Evolutionary conservation across 228 moss, liverwort and hornwort species (phyloP), one percentile per base, ranked within the genome.

Genomic region (Sphagnum fallax): DNA sequence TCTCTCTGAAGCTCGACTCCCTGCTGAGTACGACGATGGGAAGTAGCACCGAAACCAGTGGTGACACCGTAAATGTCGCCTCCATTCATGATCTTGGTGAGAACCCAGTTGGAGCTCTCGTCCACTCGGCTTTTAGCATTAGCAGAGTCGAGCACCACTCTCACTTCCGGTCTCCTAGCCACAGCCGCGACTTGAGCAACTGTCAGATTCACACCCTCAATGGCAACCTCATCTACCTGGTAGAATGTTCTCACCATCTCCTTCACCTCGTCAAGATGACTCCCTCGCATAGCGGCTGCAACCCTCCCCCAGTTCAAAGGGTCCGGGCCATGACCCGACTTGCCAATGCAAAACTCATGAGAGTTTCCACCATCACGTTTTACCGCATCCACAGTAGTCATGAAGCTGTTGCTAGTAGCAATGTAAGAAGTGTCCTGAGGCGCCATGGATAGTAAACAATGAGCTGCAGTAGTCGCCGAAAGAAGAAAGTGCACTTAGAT

Each of bases 31-130:
- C 78, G 61, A 14, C 78, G 74, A 65, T 78, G 74, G 12, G 78
- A 78, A 15, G 78, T 74, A 32, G 78, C 78, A 6, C 78, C 78
- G 14, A 78, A 78, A 8, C 78, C 78, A 7, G 78, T 78, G 12
- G 78, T 74, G 62, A 78, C 78, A 6, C 78, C 78, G 47, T 73
- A 73, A 4, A 73, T 70, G 55, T 78, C 74, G 10, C 66, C 70
- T 4, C 78, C 78, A 11, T 70, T 74, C 70, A 16, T 70, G 61
- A 74, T 71, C 51, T 74, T 66, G 15, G 16, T 11, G 48, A 49
- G 61, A 5, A 80, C 79, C 75, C 79, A 80, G 2, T 66, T 52
- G 53, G 75, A 68, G 75, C 79, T 75, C 65, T 75, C 66, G 50
- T 80, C 79, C 49, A 80, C 75, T 53, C 79, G 61, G n/a, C 13